Conservation (phyloP, 2,329 filamentous ascomycete species). For the Paecilomyces niveus region DNA sequence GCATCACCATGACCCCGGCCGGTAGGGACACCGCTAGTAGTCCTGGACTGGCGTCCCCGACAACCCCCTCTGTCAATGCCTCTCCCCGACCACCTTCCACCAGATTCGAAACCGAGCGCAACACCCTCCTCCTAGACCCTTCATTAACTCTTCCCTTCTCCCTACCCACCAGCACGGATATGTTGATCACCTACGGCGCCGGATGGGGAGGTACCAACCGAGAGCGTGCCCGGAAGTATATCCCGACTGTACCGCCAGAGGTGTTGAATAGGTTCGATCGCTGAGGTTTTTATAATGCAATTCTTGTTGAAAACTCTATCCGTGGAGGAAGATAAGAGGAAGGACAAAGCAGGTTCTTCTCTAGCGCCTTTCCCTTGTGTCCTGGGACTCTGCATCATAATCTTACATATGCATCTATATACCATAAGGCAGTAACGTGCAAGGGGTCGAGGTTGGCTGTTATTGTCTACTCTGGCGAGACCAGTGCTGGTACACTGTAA, state of each 20-base stretch:
- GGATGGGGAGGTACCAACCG: constrained; percentile 89
- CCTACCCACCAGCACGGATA: constrained; percentile 93
- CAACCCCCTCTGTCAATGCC: constrained; percentile 12
- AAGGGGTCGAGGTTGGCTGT: neutral
- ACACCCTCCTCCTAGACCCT: constrained; percentile 67
- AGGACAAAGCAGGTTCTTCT: neutral
- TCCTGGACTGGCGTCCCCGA: constrained; percentile 12
- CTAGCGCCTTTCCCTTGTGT: neutral
- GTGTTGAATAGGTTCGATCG: constrained; percentile 82
- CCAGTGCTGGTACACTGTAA: neutral
- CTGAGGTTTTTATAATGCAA: constrained; percentile 8
- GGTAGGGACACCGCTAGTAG: neutral
- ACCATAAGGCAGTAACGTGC: neutral
- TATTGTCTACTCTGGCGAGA: neutral
- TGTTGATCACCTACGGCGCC: constrained; percentile 91
- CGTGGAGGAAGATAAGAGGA: neutral
- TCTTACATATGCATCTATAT: neutral
- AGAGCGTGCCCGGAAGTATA: constrained; percentile 89
- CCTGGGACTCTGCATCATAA: neutral
- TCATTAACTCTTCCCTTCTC: constrained; percentile 90
- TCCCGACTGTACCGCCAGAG: constrained; percentile 88
- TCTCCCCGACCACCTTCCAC: constrained; percentile 3
- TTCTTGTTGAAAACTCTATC: neutral
- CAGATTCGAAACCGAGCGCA: constrained; percentile 9
- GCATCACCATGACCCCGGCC: neutral